These are phyloP conservation scores for Penicillium herquei DNA, from an alignment of 495 filamentous ascomycete species.

Conservation along the genomic window DNA sequence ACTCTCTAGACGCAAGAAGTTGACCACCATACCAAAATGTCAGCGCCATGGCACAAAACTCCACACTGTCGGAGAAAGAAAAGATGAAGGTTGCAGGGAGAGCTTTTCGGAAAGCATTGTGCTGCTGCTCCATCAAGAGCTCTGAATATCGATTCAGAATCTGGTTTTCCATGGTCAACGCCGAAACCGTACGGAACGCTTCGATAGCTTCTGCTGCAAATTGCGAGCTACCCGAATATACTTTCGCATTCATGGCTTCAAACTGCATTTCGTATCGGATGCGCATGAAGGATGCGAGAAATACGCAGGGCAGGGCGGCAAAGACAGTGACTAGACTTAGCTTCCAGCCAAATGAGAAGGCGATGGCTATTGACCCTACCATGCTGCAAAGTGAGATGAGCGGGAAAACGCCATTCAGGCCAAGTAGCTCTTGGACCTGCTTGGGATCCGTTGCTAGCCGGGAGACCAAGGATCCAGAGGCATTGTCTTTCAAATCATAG, in stretches of 20 bases:
- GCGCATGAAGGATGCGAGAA: constrained; percentile 53
- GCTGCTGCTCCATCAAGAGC: constrained; percentile 50
- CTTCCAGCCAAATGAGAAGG: constrained; percentile 63
- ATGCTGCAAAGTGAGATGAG: constrained; percentile 47
- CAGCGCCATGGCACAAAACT: constrained; percentile 54
- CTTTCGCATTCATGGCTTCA: constrained; percentile 54
- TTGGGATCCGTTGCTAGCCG: constrained; percentile 57
- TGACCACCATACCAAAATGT: constrained; percentile 61
- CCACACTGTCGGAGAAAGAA: constrained; percentile 38
- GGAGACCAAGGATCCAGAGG: constrained; percentile 49
- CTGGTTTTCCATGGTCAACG: constrained; percentile 52
- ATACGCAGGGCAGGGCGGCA: constrained; percentile 51
- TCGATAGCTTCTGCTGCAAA: constrained; percentile 58
- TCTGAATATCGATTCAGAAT: constrained; percentile 46
- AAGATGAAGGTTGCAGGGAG: constrained; percentile 41
- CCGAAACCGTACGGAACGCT: constrained; percentile 57
- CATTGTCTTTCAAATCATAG: constrained; percentile 52
- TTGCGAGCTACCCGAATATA: constrained; percentile 53
- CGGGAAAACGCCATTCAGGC: constrained; percentile 34
- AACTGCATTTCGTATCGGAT: constrained; percentile 51
- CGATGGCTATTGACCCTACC: constrained; percentile 53
- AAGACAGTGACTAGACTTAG: constrained; percentile 57
- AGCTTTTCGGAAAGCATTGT: constrained; percentile 49
- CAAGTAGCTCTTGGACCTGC: constrained; percentile 61
- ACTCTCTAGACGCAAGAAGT: constrained; percentile 52